Base-by-base conservation (phyloP, 306 rosid species). In the Prunus fruticosa region DNA sequence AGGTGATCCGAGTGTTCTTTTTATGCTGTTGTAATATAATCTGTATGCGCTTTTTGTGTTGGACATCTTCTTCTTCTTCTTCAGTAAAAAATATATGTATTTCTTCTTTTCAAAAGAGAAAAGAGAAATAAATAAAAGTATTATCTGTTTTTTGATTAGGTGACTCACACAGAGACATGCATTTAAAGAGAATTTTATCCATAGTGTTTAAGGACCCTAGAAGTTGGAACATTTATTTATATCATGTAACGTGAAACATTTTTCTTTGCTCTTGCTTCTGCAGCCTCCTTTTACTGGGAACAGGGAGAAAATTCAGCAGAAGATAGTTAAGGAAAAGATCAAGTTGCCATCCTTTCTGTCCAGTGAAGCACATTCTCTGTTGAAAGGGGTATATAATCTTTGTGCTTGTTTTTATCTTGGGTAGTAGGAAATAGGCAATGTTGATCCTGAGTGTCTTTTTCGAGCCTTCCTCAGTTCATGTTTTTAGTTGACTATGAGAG, bases 261-360 rank as follows among this genome's bases (percentile, higher is more conserved):
- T 30, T 74, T 79, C 41, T 72, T 46, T 34, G 78, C 28, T 79
- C 68, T 76, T 72, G 51, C 47, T 32, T 81, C 75, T 87, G 88
- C 88, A 94, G 98, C 97, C 98, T 15, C 98, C 98, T 38, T 94
- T 87, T 72, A 84, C 87, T 80, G 97, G 98, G 76, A 94, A 87
- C 80, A 89, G 96, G 49, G 85, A 85, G 71, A 94, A 86, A 79
- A 87, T 92, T 67, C 98, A 94, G 85, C 93, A 86, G 81, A 94
- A 87, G 93, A 89, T 94, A 78, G 88, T 94, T 10, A 94, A 89
- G 84, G 98, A 94, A 71, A 94, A 87, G 89, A 83, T 94, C 66
- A 94, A 94, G 91, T 78, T 94, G 87, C 98, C 98, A 4, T 82
- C 91, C 63, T 94, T 72, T 88, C 84, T 94, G 85, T 79, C 98